Evolutionary conservation across 768 basidiomycete species (phyloP).

Genomic region (Trametes coccinea): DNA sequence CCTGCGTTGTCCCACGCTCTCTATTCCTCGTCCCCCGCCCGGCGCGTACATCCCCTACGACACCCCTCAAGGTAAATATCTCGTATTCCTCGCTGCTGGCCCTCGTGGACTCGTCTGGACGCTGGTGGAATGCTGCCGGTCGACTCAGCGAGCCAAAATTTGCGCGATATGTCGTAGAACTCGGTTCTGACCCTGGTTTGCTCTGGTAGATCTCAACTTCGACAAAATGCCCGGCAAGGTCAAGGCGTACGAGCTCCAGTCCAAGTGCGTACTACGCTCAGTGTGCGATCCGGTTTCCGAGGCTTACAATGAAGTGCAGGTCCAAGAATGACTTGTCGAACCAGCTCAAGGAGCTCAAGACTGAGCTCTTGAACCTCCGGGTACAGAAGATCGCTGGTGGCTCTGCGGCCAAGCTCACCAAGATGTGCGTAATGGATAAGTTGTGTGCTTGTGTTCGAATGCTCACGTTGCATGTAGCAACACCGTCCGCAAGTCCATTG

Average conservation of each 20-base stretch:
- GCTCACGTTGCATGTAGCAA: slow-evolving; percentile 49
- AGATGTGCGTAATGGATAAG: slow-evolving; percentile 69
- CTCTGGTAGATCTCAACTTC: slow-evolving; percentile 26
- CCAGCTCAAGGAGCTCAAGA: slow-evolving; percentile 92
- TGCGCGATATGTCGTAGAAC: not conserved
- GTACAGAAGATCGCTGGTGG: slow-evolving; percentile 99
- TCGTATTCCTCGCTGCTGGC: slow-evolving; percentile 13
- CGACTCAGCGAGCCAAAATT: slow-evolving; percentile 2
- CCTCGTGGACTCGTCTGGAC: slow-evolving; percentile 10
- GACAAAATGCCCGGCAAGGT: slow-evolving; percentile 81
- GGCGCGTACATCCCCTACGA: slow-evolving; percentile 34
- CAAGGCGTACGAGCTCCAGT: slow-evolving; percentile 95
- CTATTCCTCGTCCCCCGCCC: slow-evolving; percentile 24
- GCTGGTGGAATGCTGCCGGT: slow-evolving; percentile 16
- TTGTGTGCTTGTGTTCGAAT: not conserved
- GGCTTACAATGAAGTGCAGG: slow-evolving; percentile 43
- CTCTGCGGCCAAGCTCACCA: slow-evolving; percentile 92
- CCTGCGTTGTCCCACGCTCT: slow-evolving; percentile 33
- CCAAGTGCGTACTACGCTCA: slow-evolving; percentile 66
- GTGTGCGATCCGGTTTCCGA: not conserved
- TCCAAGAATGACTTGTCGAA: slow-evolving; percentile 96
- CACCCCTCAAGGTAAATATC: slow-evolving; percentile 41
- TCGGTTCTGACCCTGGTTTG: slow-evolving; percentile 25
- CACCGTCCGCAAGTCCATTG: slow-evolving; percentile 97
- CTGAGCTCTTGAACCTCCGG: slow-evolving; percentile 88